Evolutionary conservation across 2,329 filamentous ascomycete genomes (phyloP), one percentile per base, ranked within the genome.

Genomic region (Colletotrichum cereale): DNA sequence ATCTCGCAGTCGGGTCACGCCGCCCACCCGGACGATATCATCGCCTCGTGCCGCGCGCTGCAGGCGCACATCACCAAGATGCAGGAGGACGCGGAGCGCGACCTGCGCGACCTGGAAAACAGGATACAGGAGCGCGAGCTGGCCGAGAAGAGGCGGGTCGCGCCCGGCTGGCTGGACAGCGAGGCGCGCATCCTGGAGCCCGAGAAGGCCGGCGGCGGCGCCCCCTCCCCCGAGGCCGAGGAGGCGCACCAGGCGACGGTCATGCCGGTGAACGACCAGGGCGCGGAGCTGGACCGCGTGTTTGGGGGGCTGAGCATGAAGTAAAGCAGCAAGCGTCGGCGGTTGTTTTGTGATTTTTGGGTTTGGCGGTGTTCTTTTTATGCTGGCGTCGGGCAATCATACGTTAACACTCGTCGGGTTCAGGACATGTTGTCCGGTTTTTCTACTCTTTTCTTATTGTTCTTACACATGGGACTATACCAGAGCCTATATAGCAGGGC

Each of bases 11-110:
- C 93, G 0, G 94, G 93, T 38, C 93, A 95, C 79, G 91, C 94
- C 56, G 94, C 95, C 6, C 93, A 97, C 76, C 95, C 96, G 0
- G 90, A 95, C 76, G 92, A 95, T 75, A 97, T 99, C 77, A 87
- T 95, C 26, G 88, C 90, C 18, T 95, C 94, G 31, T 98, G 96
- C 83, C 88, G 89, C 73, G 91, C 92, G 10, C 87, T 99, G 52
- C 90, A 93, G 75, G 87, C 89, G 1, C 93, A 98, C 81, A 86
- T 99, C 16, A 84, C 89, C 34, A 89, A 90, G 75, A 86, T 93
- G 74, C 88, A 91, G 74, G 85, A 87, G 3, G 91, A 93, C 44
- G 93, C 93, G 2, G 88, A 92, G 73, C 84, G 85, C 44, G 89
- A 91, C 65, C 85, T 98, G 66, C 82, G 85, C 63, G 88, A 88